These are phyloP conservation scores for Gossypium herbaceum DNA, from an alignment of 345 rosid genomes.

Conservation along the genomic window DNA sequence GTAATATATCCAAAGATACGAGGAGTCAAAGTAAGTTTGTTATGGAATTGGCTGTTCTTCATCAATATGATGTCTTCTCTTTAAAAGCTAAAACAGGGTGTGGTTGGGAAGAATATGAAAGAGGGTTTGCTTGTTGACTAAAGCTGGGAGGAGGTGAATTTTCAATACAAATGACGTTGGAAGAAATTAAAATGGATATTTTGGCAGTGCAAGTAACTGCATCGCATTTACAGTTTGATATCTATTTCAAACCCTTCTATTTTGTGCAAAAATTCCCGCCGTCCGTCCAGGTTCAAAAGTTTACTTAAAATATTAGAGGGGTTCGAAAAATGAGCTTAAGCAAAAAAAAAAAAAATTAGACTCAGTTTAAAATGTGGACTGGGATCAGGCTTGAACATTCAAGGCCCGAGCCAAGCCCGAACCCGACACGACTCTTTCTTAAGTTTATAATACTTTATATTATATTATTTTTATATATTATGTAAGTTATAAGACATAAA, in stretches of 20 bases:
- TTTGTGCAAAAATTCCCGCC: background rate
- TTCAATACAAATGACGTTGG: no score
- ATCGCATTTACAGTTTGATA: constrained; percentile 34
- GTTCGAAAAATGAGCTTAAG: no score
- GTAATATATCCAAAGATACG: background rate
- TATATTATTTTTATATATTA: no score
- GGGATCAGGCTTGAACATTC: rapidly evolving
- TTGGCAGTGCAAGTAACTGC: constrained; percentile 30
- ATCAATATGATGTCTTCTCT: background rate
- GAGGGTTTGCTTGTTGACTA: constrained; percentile 19
- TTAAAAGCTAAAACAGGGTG: constrained; percentile 12
- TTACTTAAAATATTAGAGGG: no score
- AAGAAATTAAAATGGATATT: constrained; percentile 18
- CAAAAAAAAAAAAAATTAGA: no score
- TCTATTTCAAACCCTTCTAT: constrained; percentile 32
- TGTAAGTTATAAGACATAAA: no score
- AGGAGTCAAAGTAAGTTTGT: constrained; percentile 24
- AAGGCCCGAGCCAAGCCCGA: no score
- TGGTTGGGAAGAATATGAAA: constrained; percentile 13
- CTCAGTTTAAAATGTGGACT: no score
- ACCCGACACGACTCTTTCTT: rapidly evolving
- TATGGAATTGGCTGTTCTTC: constrained; percentile 13
- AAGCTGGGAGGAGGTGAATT: no score
- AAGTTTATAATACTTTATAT: no score
- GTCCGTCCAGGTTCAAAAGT: no score